These are phyloP conservation scores for Trichosporon coremiiforme DNA, from an alignment of 1,284 basidiomycete genomes.

Conservation along the genomic window DNA sequence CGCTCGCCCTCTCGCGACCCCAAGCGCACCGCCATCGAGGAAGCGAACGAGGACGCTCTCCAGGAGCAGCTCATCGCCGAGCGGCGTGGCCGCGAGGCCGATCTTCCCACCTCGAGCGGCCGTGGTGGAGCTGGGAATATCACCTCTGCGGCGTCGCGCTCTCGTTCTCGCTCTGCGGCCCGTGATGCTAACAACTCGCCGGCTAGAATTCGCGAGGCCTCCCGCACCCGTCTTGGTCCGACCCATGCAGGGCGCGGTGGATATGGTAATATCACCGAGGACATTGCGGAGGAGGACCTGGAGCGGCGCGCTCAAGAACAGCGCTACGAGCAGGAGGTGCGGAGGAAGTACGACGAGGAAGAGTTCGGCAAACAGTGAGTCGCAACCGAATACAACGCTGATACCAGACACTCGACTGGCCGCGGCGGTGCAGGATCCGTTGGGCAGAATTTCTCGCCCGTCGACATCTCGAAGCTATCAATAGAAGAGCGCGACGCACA, in stretches of 20 bases:
- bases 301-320: slow-evolving; percentile 34
- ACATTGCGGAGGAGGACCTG: slow-evolving; percentile 38
- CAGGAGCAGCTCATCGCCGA: slow-evolving; percentile 53
- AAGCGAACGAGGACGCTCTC: slow-evolving; percentile 49
- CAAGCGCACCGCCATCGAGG: slow-evolving; percentile 35
- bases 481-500: slow-evolving; percentile 51
- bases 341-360: slow-evolving; percentile 43
- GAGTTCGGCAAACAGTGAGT: slow-evolving; percentile 43
- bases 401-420: slow-evolving; percentile 40
- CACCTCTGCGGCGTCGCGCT: slow-evolving; percentile 37
- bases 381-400: no score
- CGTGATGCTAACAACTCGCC: slow-evolving; percentile 21
- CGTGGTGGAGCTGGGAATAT: slow-evolving; percentile 56
- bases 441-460: slow-evolving; percentile 31
- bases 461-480: slow-evolving; percentile 42
- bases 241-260: slow-evolving; percentile 49
- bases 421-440: slow-evolving; percentile 53
- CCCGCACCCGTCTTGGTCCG: neutral
- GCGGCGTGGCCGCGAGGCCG: slow-evolving; percentile 49
- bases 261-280: slow-evolving; percentile 53
- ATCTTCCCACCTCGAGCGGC: slow-evolving; percentile 49
- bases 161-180: slow-evolving; percentile 36
- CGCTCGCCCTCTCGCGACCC: slow-evolving; percentile 50
- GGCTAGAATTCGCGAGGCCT: neutral
- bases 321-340: slow-evolving; percentile 45